Evolutionary conservation across 495 filamentous ascomycete species (phyloP), one percentile per base, ranked within the genome.

Genomic region (Corynascus novoguineensis): DNA sequence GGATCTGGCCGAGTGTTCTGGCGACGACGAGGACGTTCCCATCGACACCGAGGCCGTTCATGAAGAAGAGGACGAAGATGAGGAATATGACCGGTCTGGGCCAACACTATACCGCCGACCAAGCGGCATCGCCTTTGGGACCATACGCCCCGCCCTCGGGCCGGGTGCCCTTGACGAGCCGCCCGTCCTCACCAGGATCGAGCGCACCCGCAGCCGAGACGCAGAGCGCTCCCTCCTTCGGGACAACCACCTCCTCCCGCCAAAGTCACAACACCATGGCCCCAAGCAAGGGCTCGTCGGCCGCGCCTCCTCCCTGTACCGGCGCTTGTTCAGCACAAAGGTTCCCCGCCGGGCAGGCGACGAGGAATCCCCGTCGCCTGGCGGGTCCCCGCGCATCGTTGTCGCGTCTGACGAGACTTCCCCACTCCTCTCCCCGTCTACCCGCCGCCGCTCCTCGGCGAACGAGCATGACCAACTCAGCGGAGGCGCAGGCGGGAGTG

Each of bases 61-160:
- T 10, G 50, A 28, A 25, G 34, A 19, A 15, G 40, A 44, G 0
- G 52, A 50, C 27, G 64, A 45, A 11, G 58, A 50, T 4, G 55
- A 54, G 4, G 50, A 46, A 21, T 74, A 70, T 28, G 75, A 38
- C 44, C 72, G 27, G 61, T 80, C 10, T 71, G 89, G 74, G 5
- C 80, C 83, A n/a, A 83, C 84, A 19, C 83, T 87, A 0, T 92
- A 91, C 68, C 79, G 83, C n/a, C 78, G 86, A 22, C 88, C 86
- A 3, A 82, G 80, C 54, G 83, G 80, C 56, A 78, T 88, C 17
- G 83, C 83, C 12, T 84, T 78, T 34, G 85, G 81, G 28, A 81
- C 78, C 63, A 79, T 67, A 62, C 70, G 64, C 71, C 81, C 57
- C 47, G 69, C 71, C 1, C 50, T 80, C 28, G 60, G 61, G 0